Conservation (phyloP, 768 basidiomycete species). For the Candolleomyces eurysporus region DNA sequence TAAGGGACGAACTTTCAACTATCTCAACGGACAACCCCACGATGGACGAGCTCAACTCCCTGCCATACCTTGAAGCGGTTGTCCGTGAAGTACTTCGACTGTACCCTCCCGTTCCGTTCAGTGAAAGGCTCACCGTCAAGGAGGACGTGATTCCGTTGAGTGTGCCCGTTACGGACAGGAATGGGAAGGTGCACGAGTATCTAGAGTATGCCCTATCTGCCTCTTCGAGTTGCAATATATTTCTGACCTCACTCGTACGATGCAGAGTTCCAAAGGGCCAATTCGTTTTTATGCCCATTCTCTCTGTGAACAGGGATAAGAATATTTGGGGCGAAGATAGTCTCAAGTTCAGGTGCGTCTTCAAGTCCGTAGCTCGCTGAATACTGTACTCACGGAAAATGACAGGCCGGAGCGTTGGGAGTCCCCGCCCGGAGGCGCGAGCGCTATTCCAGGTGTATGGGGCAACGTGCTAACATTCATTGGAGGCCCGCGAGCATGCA, state of each 20-base stretch:
- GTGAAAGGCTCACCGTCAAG: constrained; percentile 39
- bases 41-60: constrained; percentile 63
- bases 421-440: constrained; percentile 38
- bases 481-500: constrained; percentile 61
- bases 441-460: constrained; percentile 54
- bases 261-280: constrained; percentile 35
- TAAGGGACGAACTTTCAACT: constrained; percentile 54
- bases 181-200: constrained; percentile 36
- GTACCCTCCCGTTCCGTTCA: constrained; percentile 44
- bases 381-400: too few species aligned
- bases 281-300: constrained; percentile 48
- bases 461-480: constrained; percentile 57
- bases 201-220: constrained; percentile 30
- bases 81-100: constrained; percentile 58
- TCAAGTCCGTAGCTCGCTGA: too few species aligned
- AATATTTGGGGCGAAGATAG: constrained; percentile 65
- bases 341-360: constrained; percentile 50
- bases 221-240: background rate
- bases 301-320: constrained; percentile 49
- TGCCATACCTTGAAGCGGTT: constrained; percentile 66
- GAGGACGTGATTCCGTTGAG: constrained; percentile 53
- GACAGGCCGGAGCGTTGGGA: constrained; percentile 65
- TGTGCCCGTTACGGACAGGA: constrained; percentile 41
- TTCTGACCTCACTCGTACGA: background rate
- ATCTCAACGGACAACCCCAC: constrained; percentile 54